Evolutionary conservation across 2,329 filamentous ascomycete species (phyloP).

Genomic region (Aspergillus brasiliensis): DNA sequence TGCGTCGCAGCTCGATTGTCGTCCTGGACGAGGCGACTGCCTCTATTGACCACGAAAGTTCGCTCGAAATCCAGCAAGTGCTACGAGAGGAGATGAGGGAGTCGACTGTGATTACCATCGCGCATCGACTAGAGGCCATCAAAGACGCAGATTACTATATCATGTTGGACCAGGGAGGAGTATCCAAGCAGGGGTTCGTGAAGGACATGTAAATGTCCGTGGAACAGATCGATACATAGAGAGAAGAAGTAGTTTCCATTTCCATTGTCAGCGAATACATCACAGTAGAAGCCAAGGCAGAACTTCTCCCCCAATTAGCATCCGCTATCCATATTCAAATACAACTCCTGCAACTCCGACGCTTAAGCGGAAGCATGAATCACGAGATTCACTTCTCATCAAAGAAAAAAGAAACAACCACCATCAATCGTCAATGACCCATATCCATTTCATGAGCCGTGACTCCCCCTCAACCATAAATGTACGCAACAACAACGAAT

Average conservation of each 20-base stretch:
- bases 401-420: neutral
- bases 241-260: neutral
- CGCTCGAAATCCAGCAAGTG: constrained; percentile 46
- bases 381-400: too few species aligned
- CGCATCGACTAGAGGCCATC: constrained; percentile 65
- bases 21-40: constrained; percentile 69
- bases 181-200: constrained; percentile 38
- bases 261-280: neutral
- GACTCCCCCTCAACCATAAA: too few species aligned
- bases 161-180: constrained; percentile 55
- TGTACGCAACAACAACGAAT: too few species aligned
- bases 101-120: constrained; percentile 65
- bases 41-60: constrained; percentile 65
- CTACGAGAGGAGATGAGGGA: constrained; percentile 38
- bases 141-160: constrained; percentile 59
- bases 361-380: neutral
- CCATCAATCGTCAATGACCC: neutral
- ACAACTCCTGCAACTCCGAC: neutral
- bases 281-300: neutral
- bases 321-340: neutral
- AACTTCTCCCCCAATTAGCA: too few species aligned
- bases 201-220: constrained; percentile 21
- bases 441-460: too few species aligned
- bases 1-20: constrained; percentile 62
- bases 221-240: neutral